These are phyloP conservation scores for Hypocrella siamensis DNA, from an alignment of 2,329 filamentous ascomycete genomes.

Conservation along the genomic window DNA sequence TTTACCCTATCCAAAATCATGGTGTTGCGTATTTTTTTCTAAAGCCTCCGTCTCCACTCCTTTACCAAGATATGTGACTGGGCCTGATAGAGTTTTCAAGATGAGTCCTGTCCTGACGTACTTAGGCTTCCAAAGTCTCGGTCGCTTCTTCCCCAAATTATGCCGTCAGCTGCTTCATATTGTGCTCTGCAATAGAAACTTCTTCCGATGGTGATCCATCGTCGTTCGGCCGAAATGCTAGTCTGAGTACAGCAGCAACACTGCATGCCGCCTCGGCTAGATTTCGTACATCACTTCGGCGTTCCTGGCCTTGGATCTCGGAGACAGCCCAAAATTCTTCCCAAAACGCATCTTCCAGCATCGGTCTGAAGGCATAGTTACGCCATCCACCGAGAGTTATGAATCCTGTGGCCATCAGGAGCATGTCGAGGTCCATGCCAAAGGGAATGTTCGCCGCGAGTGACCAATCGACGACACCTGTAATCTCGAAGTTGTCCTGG, in stretches of 20 bases:
- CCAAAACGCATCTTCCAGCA: constrained; percentile 11
- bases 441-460: constrained; percentile 10
- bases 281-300: constrained; percentile 4
- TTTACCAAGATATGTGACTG: too few relatives aligned
- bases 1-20: too few relatives aligned
- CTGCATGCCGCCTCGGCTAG: constrained; percentile 9
- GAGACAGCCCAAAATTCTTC: constrained; percentile 12
- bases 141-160: constrained; percentile 5
- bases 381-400: constrained; percentile 12
- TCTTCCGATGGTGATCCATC: constrained; percentile 10
- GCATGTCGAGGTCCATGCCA: constrained; percentile 6
- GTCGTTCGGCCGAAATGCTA: constrained; percentile 11
- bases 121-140: too few relatives aligned
- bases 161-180: constrained; percentile 6
- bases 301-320: constrained; percentile 7
- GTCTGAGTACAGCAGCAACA: constrained; percentile 12
- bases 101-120: too few relatives aligned
- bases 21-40: too few relatives aligned
- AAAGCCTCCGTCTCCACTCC: too few relatives aligned
- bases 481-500: constrained; percentile 5
- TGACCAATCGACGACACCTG: constrained; percentile 15
- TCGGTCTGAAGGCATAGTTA: constrained; percentile 10
- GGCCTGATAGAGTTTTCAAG: too few relatives aligned
- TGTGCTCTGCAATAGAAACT: constrained; percentile 4
- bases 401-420: constrained; percentile 10